Evolutionary conservation across 805 yeast genomes (phyloP).

Genomic region (Ogataea chonburiensis): DNA sequence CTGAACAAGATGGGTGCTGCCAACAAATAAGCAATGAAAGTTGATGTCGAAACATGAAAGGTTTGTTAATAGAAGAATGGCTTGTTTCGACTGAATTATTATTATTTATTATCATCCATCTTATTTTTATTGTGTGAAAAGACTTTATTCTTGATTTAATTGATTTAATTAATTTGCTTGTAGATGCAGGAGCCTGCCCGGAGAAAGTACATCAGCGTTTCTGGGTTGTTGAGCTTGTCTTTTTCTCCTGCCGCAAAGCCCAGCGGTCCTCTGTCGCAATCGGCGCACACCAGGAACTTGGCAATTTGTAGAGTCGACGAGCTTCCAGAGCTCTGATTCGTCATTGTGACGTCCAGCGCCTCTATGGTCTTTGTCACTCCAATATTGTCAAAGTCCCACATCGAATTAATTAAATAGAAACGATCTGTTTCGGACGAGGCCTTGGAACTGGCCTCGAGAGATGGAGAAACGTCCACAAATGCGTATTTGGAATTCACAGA

Average conservation of each 20-base stretch:
- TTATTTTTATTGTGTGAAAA: conserved; percentile 13
- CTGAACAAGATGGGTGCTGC: conserved; percentile 75
- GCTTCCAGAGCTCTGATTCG: conserved; percentile 6
- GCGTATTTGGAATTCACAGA: conserved; percentile 4
- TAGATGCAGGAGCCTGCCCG: conserved; percentile 17
- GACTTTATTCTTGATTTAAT: conserved; percentile 11
- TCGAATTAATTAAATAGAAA: conserved; percentile 49
- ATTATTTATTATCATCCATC: conserved; percentile 10
- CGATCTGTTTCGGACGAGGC: conserved; percentile 1
- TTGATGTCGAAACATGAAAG: conserved; percentile 1
- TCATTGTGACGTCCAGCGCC: conserved; percentile 12
- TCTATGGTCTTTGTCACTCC: conserved; percentile 57
- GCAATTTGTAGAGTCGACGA: conserved; percentile 37
- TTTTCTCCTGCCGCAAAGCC: conserved; percentile 54
- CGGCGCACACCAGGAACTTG: conserved; percentile 65
- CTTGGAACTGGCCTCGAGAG: not conserved
- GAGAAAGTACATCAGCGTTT: conserved; percentile 18
- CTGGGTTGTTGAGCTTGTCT: conserved; percentile 4
- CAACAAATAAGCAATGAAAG: conserved; percentile 20
- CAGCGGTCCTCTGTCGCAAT: conserved; percentile 75
- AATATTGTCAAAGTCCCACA: conserved; percentile 79
- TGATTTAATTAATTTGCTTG: not conserved
- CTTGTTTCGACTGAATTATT: conserved; percentile 4
- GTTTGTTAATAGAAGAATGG: conserved; percentile 19
- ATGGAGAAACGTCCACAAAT: conserved; percentile 7